Conservation (phyloP, 2,329 filamentous ascomycete genomes). For the Ophioceras dolichostomum region DNA sequence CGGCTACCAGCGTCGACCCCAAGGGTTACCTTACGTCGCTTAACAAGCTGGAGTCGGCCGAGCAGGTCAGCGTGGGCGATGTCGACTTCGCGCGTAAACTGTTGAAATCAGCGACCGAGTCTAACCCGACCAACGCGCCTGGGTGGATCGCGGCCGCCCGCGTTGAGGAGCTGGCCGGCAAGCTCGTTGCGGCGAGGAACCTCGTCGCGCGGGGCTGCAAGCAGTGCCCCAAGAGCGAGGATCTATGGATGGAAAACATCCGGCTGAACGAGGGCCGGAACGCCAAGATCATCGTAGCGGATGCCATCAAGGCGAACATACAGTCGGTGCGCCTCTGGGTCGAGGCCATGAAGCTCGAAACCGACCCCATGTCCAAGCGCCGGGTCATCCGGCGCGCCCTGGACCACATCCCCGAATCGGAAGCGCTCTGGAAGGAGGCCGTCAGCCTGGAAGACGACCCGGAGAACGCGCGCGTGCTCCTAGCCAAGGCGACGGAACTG, state of each 20-base stretch:
- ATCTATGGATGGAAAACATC: conserved; percentile 94
- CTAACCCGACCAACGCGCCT: conserved; percentile 86
- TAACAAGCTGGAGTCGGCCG: conserved; percentile 66
- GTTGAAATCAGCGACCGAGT: conserved; percentile 94
- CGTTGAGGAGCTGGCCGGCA: conserved; percentile 85
- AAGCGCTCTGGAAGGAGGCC: conserved; percentile 94
- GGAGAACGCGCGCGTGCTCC: conserved; percentile 73
- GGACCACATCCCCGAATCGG: conserved; percentile 86
- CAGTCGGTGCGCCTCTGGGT: conserved; percentile 85
- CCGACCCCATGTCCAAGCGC: conserved; percentile 74
- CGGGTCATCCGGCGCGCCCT: conserved; percentile 84
- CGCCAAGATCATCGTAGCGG: conserved; percentile 87
- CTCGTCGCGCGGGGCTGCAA: conserved; percentile 82
- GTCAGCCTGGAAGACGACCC: conserved; percentile 91
- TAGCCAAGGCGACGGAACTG: conserved; percentile 91
- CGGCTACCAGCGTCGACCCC: conserved; percentile 81
- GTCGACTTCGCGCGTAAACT: conserved; percentile 88
- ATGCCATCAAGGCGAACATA: conserved; percentile 85
- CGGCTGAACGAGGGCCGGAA: conserved; percentile 85
- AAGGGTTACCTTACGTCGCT: conserved; percentile 93
- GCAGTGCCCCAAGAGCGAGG: conserved; percentile 85
- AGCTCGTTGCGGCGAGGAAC: conserved; percentile 77
- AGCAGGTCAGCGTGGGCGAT: conserved; percentile 81
- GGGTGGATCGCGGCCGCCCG: conserved; percentile 94
- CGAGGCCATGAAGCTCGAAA: conserved; percentile 87